Base-by-base conservation (phyloP, 2,329 filamentous ascomycete genomes). In the Emergomyces orientalis region DNA sequence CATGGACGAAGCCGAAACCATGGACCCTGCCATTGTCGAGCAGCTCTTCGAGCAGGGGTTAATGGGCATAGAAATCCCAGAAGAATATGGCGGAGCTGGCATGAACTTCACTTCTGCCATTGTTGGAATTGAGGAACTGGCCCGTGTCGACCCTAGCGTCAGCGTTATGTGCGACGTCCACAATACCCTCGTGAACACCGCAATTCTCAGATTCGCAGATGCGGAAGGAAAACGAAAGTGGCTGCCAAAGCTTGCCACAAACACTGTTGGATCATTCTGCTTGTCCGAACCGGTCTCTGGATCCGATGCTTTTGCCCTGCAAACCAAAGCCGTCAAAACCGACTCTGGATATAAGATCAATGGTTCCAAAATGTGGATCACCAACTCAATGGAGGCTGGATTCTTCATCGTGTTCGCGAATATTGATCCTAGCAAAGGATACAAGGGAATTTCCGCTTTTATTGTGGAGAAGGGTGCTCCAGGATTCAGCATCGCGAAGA, bases 321-420 rank as follows among this genome's bases (percentile, higher is more conserved):
- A 91, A 69, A 97, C 94, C 63, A 92, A 90, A 76, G 94, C 94
- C 52, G 87, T 85, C 63, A 90, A 92, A 81, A 94, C 90, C 0
- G 82, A 86, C 27, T 84, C 86, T 67, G 91, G 93, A 41, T 99
- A 93, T 81, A 87, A 83, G 77, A 89, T 99, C 76, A 89, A 86
- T 65, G 94, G 94, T 59, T 87, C 86, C 76, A 99, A 99, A 85
- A 99, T 99, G 94, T 99, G 94, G 94, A 99, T 99, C 78, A 99
- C 94, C 67, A 99, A 99, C 82, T 88, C 89, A 59, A 87, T 93
- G 80, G 94, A 99, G 79, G 89, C 94, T 25, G 86, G 87, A 64
- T 88, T 97, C 80, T 99, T 97, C 80, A 93, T 99, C 72, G 94
- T 99, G 63, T 99, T 99, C 73, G 94, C 94, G 72, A 99, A 97